phyloP scores from a whole-genome alignment of 2,329 filamentous ascomycete species.

The Aspergillus pseudotamarii region DNA sequence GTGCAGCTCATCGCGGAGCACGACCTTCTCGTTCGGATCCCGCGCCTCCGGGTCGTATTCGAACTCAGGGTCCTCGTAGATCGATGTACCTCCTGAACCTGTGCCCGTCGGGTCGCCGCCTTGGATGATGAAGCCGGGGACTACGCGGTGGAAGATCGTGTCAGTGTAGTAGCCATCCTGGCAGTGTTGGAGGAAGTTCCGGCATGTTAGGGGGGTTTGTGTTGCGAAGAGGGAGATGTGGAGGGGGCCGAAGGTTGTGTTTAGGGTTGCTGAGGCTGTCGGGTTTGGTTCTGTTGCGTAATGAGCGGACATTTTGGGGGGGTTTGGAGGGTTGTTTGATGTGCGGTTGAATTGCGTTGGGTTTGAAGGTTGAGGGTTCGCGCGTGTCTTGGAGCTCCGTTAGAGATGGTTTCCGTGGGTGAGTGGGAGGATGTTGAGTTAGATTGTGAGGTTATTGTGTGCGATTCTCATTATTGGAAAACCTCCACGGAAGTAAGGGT shows the following conservation, averaged over 20 bases:
- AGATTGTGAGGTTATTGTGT: background rate
- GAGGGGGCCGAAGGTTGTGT: slow-evolving; percentile 87
- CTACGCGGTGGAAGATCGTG: slow-evolving; percentile 90
- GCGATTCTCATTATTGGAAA: background rate
- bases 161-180: slow-evolving; percentile 94
- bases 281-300: slow-evolving; percentile 96
- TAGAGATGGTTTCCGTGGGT: background rate
- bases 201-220: slow-evolving; percentile 85
- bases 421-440: background rate
- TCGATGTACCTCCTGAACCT: slow-evolving; percentile 86
- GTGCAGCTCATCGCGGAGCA: slow-evolving; percentile 89
- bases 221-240: slow-evolving; percentile 93
- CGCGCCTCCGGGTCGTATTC: slow-evolving; percentile 58
- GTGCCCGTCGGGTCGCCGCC: slow-evolving; percentile 94
- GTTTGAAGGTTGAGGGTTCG: background rate
- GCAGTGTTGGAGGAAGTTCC: slow-evolving; percentile 94
- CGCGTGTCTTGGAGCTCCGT: background rate
- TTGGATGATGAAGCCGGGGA: slow-evolving; percentile 90
- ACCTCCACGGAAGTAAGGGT: background rate
- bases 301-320: slow-evolving; percentile 73
- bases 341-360: background rate
- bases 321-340: background rate
- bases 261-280: slow-evolving; percentile 85
- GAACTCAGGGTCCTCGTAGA: slow-evolving; percentile 72
- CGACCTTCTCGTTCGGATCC: slow-evolving; percentile 54